Evolutionary conservation across 495 filamentous ascomycete species (phyloP).

Genomic region (Cairneyella variabilis): DNA sequence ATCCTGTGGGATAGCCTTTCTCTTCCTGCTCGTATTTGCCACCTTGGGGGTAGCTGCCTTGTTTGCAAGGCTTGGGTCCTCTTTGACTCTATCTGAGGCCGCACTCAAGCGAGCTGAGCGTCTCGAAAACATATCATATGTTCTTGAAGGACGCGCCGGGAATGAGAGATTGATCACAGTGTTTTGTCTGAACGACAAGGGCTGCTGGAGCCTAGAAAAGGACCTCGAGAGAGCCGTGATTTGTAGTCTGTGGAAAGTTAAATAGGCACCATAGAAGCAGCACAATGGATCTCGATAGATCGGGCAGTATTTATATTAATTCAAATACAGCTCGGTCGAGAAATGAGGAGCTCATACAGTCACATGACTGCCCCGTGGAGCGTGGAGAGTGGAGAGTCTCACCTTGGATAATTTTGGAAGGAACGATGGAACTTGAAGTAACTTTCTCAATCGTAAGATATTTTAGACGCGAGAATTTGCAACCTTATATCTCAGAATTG

Average conservation of each 20-base stretch:
- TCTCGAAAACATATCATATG: conserved; percentile 48
- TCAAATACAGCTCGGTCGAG: too few relatives aligned
- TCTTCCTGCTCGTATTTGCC: conserved; percentile 28
- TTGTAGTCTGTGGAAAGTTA: background rate
- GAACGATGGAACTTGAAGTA: too few relatives aligned
- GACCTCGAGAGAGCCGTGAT: conserved; percentile 7
- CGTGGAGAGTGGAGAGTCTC: too few relatives aligned
- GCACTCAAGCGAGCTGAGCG: conserved; percentile 56
- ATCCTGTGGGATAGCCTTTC: conserved; percentile 31
- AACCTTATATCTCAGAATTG: too few relatives aligned
- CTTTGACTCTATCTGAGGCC: conserved; percentile 22
- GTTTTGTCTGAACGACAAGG: background rate
- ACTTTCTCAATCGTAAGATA: too few relatives aligned
- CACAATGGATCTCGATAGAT: too few relatives aligned
- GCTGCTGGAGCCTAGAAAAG: conserved; percentile 18
- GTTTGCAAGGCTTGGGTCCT: conserved; percentile 15
- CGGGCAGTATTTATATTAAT: too few relatives aligned
- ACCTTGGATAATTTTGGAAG: too few relatives aligned
- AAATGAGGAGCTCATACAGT: too few relatives aligned
- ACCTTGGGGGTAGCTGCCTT: conserved; percentile 14
- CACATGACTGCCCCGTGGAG: too few relatives aligned
- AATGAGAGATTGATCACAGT: background rate
- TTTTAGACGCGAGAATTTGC: too few relatives aligned
- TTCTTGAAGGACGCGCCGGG: background rate
- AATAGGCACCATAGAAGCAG: too few relatives aligned